Evolutionary conservation across 768 basidiomycete species (phyloP), one percentile per base, ranked within the genome.

Genomic region (Steccherinum ochraceum): DNA sequence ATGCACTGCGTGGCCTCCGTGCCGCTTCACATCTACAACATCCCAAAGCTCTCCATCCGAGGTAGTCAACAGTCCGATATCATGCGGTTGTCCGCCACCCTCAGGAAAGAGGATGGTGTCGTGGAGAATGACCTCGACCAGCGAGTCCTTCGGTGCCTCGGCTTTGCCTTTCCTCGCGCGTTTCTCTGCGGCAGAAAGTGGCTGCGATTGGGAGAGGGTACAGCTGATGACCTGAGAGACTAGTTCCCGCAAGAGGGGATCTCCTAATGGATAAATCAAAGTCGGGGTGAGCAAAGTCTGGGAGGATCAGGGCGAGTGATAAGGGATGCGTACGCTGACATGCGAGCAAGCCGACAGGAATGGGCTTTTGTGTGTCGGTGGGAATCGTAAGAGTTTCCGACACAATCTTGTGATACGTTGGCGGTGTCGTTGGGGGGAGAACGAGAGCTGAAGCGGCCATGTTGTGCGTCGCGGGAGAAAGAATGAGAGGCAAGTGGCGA

Each of bases 51-150:
- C 65, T n/a, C 74, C 74, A 57, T 79, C 72, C 2, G 61, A 55
- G 18, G 69, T 72, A 21, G 67, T 66, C 24, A 89, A 68, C 12
- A 71, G 46, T 1, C 89, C 89, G 21, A 79, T 79, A 60, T 92
- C 90, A 0, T 81, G 81, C 1, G 86, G 85, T 56, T 92, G 89
- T 0, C 90, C 90, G 11, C 89, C 81, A 7, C 87, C 89, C 66
- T 90, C 88, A 0, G 89, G 89, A 62, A 90, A 91, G 44, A 89
- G 76, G 12, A 86, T 75, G 0, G 87, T 89, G 61, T 91, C 89
- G 47, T 85, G 81, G 42, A 89, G 68, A 46, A 83, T 72, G 5
- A 91, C 69, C 58, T 88, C 83, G 44, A 87, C 73, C 16, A 83
- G 65, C 2, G 81, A 74, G 27, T 66, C 67, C n/a, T 67, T 61